A percentile compares a stretch with the other conserved stretches of the same genome.
These are phyloP conservation scores for Hansenula lynferdii DNA, from an alignment of 1,139 yeast species.

Conservation along the genomic window DNA sequence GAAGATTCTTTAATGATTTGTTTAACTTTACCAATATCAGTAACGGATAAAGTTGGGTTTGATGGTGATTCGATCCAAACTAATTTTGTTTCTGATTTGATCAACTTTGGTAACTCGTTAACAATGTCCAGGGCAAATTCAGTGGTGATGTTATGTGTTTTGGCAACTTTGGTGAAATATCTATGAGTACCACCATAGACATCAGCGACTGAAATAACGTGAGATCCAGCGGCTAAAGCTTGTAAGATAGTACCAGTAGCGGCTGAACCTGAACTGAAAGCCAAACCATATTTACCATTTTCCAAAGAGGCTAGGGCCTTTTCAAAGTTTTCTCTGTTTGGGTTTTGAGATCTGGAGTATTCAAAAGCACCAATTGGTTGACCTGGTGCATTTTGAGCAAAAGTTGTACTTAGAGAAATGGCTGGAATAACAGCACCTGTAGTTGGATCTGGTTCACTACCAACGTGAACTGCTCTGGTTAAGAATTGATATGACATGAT, in stretches of 20 bases:
- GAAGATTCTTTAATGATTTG: slow-evolving; percentile 40
- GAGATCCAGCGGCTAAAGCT: slow-evolving; percentile 67
- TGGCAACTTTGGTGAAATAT: slow-evolving; percentile 83
- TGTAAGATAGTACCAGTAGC: slow-evolving; percentile 78
- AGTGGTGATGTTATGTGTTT: slow-evolving; percentile 70
- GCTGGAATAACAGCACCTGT: slow-evolving; percentile 91
- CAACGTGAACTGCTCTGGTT: slow-evolving; percentile 82
- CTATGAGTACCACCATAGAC: slow-evolving; percentile 94
- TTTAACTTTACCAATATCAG: slow-evolving; percentile 64
- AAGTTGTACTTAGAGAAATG: slow-evolving; percentile 80
- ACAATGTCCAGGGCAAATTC: slow-evolving; percentile 64
- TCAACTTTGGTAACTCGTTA: slow-evolving; percentile 49
- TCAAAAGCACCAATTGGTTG: slow-evolving; percentile 77
- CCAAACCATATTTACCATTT: slow-evolving; percentile 72
- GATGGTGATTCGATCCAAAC: slow-evolving; percentile 93
- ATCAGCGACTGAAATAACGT: slow-evolving; percentile 78
- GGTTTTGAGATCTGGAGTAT: slow-evolving; percentile 85
- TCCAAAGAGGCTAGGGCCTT: slow-evolving; percentile 77
- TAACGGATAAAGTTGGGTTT: slow-evolving; percentile 77
- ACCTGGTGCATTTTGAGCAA: slow-evolving; percentile 75
- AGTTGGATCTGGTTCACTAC: slow-evolving; percentile 64
- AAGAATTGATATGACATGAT: slow-evolving; percentile 42
- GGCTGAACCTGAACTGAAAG: slow-evolving; percentile 84
- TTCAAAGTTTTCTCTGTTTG: slow-evolving; percentile 83
- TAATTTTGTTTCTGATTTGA: slow-evolving; percentile 60